Conservation (phyloP, 352 stramenopile genomes). For the Globisporangium paroecandrum region DNA sequence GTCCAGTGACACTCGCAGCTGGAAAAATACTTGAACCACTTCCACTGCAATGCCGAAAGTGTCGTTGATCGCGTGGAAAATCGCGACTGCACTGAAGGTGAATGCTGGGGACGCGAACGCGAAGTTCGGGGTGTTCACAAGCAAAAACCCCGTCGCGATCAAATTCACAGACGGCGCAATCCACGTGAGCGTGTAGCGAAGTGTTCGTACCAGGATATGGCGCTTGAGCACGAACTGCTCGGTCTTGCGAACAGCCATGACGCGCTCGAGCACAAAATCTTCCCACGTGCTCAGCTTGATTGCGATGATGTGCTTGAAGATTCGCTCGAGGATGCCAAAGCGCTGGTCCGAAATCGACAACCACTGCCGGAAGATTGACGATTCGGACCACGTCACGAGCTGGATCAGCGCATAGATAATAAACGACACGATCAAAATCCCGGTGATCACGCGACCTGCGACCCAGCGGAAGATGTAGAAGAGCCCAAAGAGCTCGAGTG, state of each 20-base stretch:
- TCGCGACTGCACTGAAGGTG: constrained; percentile 31
- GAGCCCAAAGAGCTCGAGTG: constrained; percentile 24
- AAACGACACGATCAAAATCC: constrained; percentile 16
- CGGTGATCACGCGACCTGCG: constrained; percentile 13
- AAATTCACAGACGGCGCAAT: constrained; percentile 33
- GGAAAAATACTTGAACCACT: constrained; percentile 20
- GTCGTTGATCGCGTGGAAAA: constrained; percentile 42
- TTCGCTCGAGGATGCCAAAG: constrained; percentile 14
- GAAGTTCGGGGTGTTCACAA: constrained; percentile 24
- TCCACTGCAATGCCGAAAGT: constrained; percentile 20
- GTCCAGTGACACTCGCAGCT: constrained; percentile 28
- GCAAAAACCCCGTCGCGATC: constrained; percentile 27
- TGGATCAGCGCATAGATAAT: constrained; percentile 18
- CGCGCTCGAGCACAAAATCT: constrained; percentile 39
- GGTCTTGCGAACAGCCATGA: constrained; percentile 33
- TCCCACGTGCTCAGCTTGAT: constrained; percentile 65
- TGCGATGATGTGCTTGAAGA: constrained; percentile 17
- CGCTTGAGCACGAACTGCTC: constrained; percentile 29
- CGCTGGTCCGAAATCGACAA: constrained; percentile 18
- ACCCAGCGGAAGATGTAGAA: constrained; percentile 21
- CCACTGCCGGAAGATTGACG: constrained; percentile 13
- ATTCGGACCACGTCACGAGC: constrained; percentile 15
- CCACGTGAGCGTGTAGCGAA: constrained; percentile 38
- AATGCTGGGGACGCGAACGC: constrained; percentile 29
- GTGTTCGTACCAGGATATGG: constrained; percentile 23